Base-by-base conservation (phyloP, 345 rosid genomes). In the Geranium brycei region DNA sequence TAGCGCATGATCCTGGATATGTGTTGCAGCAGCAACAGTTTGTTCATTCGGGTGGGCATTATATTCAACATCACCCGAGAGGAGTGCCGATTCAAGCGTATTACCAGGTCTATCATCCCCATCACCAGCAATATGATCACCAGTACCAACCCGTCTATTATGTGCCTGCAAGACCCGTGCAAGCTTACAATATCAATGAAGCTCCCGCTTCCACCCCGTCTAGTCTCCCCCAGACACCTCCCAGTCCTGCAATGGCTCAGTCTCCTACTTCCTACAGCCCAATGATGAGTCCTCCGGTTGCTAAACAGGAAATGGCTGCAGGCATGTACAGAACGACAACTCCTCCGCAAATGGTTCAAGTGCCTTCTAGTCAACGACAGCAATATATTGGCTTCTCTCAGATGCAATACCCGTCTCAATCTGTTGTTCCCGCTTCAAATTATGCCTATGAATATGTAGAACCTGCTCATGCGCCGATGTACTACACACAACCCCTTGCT, bases 321-420 rank as follows among this genome's bases (percentile, higher is more conserved):
- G 86, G 85, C 58, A 62, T 81, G 71, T 93, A 90, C 68, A 80
- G 91, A 74, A 81, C 88, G 16, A 57, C 86, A 16, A 71, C 81
- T 63, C 63, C 83, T 55, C 83, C 88, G 0, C 90, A 82, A 69
- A 65, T 86, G 69, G 72, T 88, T 75, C 95, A 81, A 76, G 79
- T 87, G 38, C 87, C 95, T 19, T 67, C 89, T 59, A 73, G 64
- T 73, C 88, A 47, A 11, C 53, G 11, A 1, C 53, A 86, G 51
- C 97, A 82, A 11, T 90, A 77, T 71, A 78, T 85, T 59, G 95
- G 87, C 18, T 93, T 81, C 77, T 68, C 97, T 5, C 93, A 86
- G 73, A 75, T 92, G 69, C 97, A 88, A 58, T 87, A 89, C 66
- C 96, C 87, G 6, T 83, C 96, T 47, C 96, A 88, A 76, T 83